A percentile compares a stretch with the other conserved stretches of the same genome.
Conservation (phyloP, 352 stramenopile species). For the Pythium sukuiense region DNA sequence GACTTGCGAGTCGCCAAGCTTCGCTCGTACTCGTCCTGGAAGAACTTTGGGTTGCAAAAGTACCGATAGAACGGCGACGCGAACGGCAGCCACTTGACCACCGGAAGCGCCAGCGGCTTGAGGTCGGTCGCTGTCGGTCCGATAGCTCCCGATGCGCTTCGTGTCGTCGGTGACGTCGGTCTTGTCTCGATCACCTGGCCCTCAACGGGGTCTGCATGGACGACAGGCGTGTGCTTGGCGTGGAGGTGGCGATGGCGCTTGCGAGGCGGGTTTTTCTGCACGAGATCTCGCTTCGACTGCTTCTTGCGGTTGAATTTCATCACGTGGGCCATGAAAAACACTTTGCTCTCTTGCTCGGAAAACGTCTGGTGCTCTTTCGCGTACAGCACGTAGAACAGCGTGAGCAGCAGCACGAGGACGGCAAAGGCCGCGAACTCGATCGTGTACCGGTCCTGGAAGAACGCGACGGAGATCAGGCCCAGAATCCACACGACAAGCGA, state of each 20-base stretch:
- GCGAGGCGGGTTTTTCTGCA: slow-evolving; percentile 18
- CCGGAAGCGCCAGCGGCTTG: slow-evolving; percentile 11
- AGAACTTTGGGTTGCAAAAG: slow-evolving; percentile 25
- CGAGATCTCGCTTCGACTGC: slow-evolving; percentile 10
- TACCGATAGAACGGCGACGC: slow-evolving; percentile 25
- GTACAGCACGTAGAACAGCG: slow-evolving; percentile 32
- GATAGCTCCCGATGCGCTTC: neutral
- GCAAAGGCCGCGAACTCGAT: slow-evolving; percentile 21
- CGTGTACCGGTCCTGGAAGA: slow-evolving; percentile 28
- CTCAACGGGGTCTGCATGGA: slow-evolving; percentile 16
- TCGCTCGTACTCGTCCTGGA: slow-evolving; percentile 20
- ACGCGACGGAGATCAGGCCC: slow-evolving; percentile 25
- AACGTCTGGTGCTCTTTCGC: slow-evolving; percentile 33
- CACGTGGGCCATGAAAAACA: slow-evolving; percentile 36
- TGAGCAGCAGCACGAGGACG: slow-evolving; percentile 12
- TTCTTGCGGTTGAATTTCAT: slow-evolving; percentile 29
- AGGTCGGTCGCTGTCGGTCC: neutral
- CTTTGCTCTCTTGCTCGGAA: slow-evolving; percentile 34
- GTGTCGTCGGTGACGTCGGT: neutral
- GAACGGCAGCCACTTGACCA: slow-evolving; percentile 15
- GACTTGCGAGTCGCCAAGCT: neutral
- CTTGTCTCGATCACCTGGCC: neutral
- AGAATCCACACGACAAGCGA: slow-evolving; percentile 33
- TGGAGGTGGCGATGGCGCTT: slow-evolving; percentile 19
- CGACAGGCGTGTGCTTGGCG: slow-evolving; percentile 20